Percentiles rank a stretch among this genome's conserved stretches.
Conservation (phyloP, 2,329 filamentous ascomycete species). For the Hypoxylon sp. region DNA sequence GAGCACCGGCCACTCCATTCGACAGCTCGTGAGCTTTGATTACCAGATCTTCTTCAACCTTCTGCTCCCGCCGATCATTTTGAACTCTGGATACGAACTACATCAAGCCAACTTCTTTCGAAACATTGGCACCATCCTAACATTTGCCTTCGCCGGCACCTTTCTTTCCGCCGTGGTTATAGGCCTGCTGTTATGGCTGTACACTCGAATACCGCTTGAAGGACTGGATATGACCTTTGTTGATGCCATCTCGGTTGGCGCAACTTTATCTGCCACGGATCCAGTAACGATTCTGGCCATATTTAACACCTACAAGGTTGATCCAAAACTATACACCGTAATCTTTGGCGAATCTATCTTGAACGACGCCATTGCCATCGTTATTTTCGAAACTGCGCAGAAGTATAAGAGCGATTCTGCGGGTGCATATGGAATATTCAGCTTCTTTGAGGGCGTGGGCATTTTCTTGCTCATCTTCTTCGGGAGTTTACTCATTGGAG, state of each 20-base stretch:
- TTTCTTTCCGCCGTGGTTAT: slow-evolving; percentile 98
- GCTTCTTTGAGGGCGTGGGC: slow-evolving; percentile 90
- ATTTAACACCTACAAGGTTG: slow-evolving; percentile 99
- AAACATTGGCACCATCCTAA: slow-evolving; percentile 96
- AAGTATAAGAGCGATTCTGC: slow-evolving; percentile 84
- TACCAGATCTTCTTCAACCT: slow-evolving; percentile 99
- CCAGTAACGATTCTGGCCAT: slow-evolving; percentile 98
- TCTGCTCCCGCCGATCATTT: slow-evolving; percentile 96
- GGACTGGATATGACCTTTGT: slow-evolving; percentile 90
- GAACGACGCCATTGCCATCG: slow-evolving; percentile 98
- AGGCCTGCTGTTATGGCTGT: slow-evolving; percentile 88
- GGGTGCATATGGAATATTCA: slow-evolving; percentile 81
- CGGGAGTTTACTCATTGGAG: slow-evolving; percentile 89
- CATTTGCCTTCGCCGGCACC: slow-evolving; percentile 96
- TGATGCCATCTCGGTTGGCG: slow-evolving; percentile 96
- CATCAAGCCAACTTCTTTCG: slow-evolving; percentile 99
- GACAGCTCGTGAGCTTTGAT: slow-evolving; percentile 94
- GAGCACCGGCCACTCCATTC: slow-evolving; percentile 84
- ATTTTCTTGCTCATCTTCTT: slow-evolving; percentile 98
- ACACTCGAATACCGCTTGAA: slow-evolving; percentile 88
- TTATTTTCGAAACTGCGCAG: slow-evolving; percentile 97
- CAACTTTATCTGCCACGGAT: slow-evolving; percentile 95
- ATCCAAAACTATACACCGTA: slow-evolving; percentile 97
- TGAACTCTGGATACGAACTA: slow-evolving; percentile 96
- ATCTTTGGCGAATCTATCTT: slow-evolving; percentile 99